These are phyloP conservation scores for Amphichorda felina DNA, from an alignment of 2,329 filamentous ascomycete genomes.

Conservation along the genomic window DNA sequence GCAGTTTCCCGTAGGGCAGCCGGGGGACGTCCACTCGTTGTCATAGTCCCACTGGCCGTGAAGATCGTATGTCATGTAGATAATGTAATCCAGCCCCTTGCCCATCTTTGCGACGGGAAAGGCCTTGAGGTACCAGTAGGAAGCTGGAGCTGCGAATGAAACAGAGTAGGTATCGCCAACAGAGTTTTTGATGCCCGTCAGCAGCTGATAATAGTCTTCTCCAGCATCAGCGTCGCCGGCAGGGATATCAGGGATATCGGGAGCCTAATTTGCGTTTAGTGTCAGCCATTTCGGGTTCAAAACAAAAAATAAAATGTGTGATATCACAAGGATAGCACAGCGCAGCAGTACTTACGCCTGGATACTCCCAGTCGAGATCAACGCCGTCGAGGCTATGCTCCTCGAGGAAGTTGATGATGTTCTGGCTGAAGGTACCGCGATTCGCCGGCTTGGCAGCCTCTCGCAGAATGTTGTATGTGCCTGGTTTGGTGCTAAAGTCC, in stretches of 20 bases:
- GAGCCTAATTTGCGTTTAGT: constrained; percentile 8
- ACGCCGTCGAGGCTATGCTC: constrained; percentile 27
- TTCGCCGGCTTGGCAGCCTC: constrained; percentile 20
- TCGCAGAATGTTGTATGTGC: constrained; percentile 14
- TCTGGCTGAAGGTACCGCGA: constrained; percentile 19
- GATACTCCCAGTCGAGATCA: constrained; percentile 36
- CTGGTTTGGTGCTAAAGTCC: constrained; percentile 15
- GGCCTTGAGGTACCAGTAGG: constrained; percentile 24
- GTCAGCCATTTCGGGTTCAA: background rate
- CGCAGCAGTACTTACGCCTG: constrained; percentile 17
- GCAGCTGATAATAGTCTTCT: constrained; percentile 19
- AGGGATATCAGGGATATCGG: constrained; percentile 13
- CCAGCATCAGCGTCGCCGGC: constrained; percentile 11
- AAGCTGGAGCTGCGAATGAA: constrained; percentile 23
- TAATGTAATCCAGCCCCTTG: constrained; percentile 15
- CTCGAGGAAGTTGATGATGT: constrained; percentile 24
- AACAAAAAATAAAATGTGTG: background rate
- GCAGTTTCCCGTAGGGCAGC: constrained; percentile 18
- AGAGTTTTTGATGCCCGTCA: constrained; percentile 14
- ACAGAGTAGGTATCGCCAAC: constrained; percentile 17
- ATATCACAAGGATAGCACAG: too few relatives aligned
- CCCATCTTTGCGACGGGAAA: constrained; percentile 21
- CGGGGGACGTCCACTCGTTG: constrained; percentile 13
- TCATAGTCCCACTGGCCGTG: constrained; percentile 17
- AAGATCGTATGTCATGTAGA: constrained; percentile 21